These are phyloP conservation scores for Aureobasidium subglaciale DNA, from an alignment of 2,329 filamentous ascomycete genomes.

Conservation along the genomic window DNA sequence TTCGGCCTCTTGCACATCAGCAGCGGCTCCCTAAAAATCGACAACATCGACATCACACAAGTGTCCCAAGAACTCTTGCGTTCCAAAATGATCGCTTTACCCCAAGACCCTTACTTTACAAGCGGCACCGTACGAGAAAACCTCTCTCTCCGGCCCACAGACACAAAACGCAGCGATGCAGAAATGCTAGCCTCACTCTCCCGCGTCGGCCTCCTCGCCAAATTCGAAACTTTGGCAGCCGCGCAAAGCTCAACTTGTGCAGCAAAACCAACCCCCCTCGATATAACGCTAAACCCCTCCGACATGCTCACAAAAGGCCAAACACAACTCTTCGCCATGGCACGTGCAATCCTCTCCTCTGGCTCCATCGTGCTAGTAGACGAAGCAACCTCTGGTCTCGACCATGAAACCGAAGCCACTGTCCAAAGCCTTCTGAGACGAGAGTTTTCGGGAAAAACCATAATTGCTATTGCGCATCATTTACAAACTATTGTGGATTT, in stretches of 20 bases:
- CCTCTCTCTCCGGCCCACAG: conserved; percentile 35
- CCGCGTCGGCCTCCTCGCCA: conserved; percentile 40
- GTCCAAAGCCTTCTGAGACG: conserved; percentile 34
- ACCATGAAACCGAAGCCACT: conserved; percentile 21
- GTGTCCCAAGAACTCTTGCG: conserved; percentile 41
- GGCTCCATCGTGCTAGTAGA: conserved; percentile 41
- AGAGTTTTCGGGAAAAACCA: conserved; percentile 49
- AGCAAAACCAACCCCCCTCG: conserved; percentile 3
- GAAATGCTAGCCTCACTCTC: conserved; percentile 38
- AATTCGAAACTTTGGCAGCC: conserved; percentile 29
- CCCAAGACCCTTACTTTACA: conserved; percentile 48
- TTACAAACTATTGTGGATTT: conserved; percentile 50
- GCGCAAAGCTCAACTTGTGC: conserved; percentile 10
- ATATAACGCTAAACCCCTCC: conserved; percentile 13
- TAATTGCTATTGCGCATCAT: conserved; percentile 52
- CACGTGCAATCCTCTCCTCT: conserved; percentile 38
- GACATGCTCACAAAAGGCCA: conserved; percentile 39
- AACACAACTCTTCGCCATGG: conserved; percentile 44
- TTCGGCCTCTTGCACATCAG: conserved; percentile 43
- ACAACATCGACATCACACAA: conserved; percentile 40
- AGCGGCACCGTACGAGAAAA: conserved; percentile 43
- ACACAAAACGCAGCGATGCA: conserved; percentile 29
- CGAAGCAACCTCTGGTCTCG: conserved; percentile 33
- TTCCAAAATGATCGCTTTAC: conserved; percentile 39
- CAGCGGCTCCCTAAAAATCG: conserved; percentile 39